Evolutionary conservation across 1,139 yeast genomes (phyloP), one percentile per base, ranked within the genome.

Genomic region (Suhomyces taliae): DNA sequence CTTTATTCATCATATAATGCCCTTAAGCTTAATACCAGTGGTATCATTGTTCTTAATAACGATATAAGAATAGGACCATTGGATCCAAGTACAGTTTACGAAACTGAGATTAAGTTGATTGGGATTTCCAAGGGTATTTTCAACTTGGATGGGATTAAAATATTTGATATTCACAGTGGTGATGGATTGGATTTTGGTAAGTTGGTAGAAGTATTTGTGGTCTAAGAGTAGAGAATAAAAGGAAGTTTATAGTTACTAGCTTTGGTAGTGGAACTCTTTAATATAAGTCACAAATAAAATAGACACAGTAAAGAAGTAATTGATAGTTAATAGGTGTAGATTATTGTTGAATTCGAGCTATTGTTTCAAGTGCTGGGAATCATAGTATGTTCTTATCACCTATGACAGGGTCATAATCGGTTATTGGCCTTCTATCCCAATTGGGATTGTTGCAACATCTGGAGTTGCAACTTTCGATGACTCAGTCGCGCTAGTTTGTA

Each of bases 131-230:
- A 77, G 51, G 96, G 95, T 0, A 76, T 84, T 8, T 83, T 78
- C 60, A 80, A 81, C 41, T 67, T 88, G 32, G 83, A 80, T 48
- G 91, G 90, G 2, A 74, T 86, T 14, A 79, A 79, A 48, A 70
- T 88, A 8, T 76, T 83, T 44, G 95, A 88, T 58, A 69, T 82
- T 9, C 62, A 62, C 36, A 76, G 83, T 27, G 90, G 93, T 3
- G 93, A 87, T 52, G 81, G 83, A 1, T 74, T 84, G 53, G 91
- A 84, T 53, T 85, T 88, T 59, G 91, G 90, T 1, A 78, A 81
- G 51, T 66, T 87, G 44, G 72, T 87, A 19, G 91, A 87, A 57
- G 87, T 88, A 1, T 79, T 85, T 51, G 90, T 87, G 12, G 70
- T 70, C 19, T 67, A 19, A 19, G 6, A 54, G 41, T 14, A 9